A percentile compares a stretch with the other conserved stretches of the same genome.
Evolutionary conservation across 768 basidiomycete species (phyloP).

Genomic region (Lactarius quietus): DNA sequence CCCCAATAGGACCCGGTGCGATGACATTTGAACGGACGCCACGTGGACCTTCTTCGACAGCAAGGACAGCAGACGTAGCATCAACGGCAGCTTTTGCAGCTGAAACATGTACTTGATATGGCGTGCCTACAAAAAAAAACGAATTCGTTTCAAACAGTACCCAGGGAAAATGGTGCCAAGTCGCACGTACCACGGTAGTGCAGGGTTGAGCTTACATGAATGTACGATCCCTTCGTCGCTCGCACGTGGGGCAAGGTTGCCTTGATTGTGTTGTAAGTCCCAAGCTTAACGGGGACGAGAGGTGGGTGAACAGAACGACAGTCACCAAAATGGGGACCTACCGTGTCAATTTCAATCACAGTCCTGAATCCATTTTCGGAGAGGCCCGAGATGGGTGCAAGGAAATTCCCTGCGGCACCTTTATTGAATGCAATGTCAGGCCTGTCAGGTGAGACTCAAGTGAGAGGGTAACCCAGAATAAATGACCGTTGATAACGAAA

Average conservation of each 20-base stretch:
- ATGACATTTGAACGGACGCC: conserved; percentile 92
- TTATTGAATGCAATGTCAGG: conserved; percentile 1
- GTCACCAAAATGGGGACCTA: conserved; percentile 34
- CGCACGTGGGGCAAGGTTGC: conserved; percentile 78
- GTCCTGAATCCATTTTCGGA: conserved; percentile 91
- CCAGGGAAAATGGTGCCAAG: neutral
- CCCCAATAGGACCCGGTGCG: conserved; percentile 76
- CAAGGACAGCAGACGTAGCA: conserved; percentile 79
- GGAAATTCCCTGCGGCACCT: conserved; percentile 97
- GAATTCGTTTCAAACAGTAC: neutral
- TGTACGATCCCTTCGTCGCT: conserved; percentile 70
- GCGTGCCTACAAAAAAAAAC: conserved; percentile 47
- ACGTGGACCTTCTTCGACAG: conserved; percentile 90
- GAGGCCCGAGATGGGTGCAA: conserved; percentile 77
- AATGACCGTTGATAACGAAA: conserved; percentile 88
- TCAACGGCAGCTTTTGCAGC: conserved; percentile 95
- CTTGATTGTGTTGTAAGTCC: conserved; percentile 93
- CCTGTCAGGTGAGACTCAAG: neutral
- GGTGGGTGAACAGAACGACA: neutral
- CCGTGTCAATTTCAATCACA: conserved; percentile 92
- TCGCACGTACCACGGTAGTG: conserved; percentile 67
- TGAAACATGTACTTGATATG: conserved; percentile 90
- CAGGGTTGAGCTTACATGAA: conserved; percentile 86
- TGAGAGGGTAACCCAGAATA: neutral
- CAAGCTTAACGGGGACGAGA: conserved; percentile 50